Evolutionary conservation across 2,329 filamentous ascomycete species (phyloP).

Genomic region (Ophiostoma tasmaniense): DNA sequence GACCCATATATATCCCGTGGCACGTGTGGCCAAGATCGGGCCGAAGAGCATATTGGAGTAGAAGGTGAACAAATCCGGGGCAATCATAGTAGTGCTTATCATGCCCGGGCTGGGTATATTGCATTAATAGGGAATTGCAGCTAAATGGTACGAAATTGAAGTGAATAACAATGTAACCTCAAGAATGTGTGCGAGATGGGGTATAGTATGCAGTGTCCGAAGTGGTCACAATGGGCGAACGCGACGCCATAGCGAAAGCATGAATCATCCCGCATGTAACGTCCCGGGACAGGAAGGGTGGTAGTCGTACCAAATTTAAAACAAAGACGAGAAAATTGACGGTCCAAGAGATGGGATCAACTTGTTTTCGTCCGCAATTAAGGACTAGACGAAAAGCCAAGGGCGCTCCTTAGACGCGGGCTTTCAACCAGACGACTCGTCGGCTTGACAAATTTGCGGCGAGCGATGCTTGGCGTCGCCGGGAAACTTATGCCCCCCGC

Average conservation of each 20-base stretch:
- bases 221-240: not conserved
- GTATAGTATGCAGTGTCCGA: not conserved
- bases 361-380: no score
- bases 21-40: not conserved
- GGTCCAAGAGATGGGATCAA: not conserved
- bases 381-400: not conserved
- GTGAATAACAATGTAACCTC: not conserved
- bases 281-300: not conserved
- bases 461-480: not conserved
- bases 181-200: not conserved
- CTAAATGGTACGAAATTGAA: not conserved
- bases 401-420: not conserved
- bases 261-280: not conserved
- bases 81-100: not conserved
- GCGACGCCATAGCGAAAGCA: not conserved
- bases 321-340: not conserved
- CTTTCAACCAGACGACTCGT: not conserved
- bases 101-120: not conserved
- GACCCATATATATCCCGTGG: not conserved
- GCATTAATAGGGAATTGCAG: not conserved
- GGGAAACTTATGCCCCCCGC: no score
- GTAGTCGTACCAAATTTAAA: not conserved
- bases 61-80: not conserved
- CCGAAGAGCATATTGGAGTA: not conserved
- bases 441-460: not conserved